Evolutionary conservation across 2,329 filamentous ascomycete species (phyloP), one percentile per base, ranked within the genome.

Genomic region (Xylaria sp.): DNA sequence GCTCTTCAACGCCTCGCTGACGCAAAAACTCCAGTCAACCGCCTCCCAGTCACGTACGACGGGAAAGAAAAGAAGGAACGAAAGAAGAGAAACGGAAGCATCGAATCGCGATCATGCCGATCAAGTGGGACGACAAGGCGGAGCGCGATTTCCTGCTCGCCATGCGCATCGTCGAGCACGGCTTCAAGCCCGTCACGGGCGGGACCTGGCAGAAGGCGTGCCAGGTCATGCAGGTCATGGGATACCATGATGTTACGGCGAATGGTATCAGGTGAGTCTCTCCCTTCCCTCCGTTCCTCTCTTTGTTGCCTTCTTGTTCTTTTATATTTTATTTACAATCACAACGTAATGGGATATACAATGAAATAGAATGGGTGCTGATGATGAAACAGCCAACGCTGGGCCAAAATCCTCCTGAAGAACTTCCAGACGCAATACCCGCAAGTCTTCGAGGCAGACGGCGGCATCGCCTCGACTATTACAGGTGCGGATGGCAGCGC

Each of bases 51-150:
- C 23, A 30, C 23, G 23, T 5, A 30, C 23, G 4, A 30, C 37
- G 37, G 11, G 37, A 42, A 42, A 42, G 11, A 42, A 13, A 42
- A 39, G 37, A 3, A 39, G 37, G 8, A 16, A 16, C 16, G 16
- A 39, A 39, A 6, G 23, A 30, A 30, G 23, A 30, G 23, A 37
- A 52, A n/a, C 50, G 18, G 9, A 53, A 35, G 42, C n/a, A 9
- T 42, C 8, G 9, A 2, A 34, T 35, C 2, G 19, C 9, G 4
- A 39, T 19, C 5, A 61, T 61, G 59, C 52, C 48, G 13, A 46
- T 46, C 42, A 58, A 58, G 44, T 59, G 81, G 80, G 16, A 81
- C 69, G 52, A 83, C 68, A 51, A 80, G 39, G 35, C 52, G 3
- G 65, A 65, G 23, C 55, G 54, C 2, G 65, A 65, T 39, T 59